phyloP scores from a whole-genome alignment of 1,284 basidiomycete genomes.

The Moesziomyces parantarcticus region DNA sequence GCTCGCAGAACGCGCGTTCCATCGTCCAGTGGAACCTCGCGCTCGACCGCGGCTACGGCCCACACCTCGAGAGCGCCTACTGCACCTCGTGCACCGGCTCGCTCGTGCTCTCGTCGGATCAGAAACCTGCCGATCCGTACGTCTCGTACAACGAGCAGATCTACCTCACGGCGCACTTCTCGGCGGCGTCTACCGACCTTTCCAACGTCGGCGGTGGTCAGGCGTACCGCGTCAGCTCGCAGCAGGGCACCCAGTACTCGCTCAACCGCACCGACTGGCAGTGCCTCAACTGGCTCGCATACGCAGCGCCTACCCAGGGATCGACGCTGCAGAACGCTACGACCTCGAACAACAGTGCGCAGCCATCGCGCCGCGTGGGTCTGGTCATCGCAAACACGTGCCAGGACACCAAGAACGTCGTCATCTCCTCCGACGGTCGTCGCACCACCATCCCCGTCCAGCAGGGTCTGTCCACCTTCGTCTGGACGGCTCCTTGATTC shows the following conservation, averaged over 20 bases:
- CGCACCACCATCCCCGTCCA: constrained; percentile 18
- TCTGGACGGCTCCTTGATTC: constrained; percentile 48
- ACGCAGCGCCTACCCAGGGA: constrained; percentile 35
- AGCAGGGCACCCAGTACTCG: constrained; percentile 16
- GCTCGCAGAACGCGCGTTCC: constrained; percentile 15
- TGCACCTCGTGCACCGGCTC: constrained; percentile 48
- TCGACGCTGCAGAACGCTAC: constrained; percentile 9
- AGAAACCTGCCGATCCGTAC: constrained; percentile 33
- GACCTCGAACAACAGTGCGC: constrained; percentile 9
- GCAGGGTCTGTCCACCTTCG: constrained; percentile 44
- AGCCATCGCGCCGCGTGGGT: constrained; percentile 22
- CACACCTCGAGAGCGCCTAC: constrained; percentile 34
- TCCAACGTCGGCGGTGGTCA: constrained; percentile 44
- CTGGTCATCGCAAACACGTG: constrained; percentile 49
- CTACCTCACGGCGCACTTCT: constrained; percentile 43
- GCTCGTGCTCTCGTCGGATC: constrained; percentile 26
- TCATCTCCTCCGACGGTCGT: constrained; percentile 38
- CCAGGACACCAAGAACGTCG: constrained; percentile 24
- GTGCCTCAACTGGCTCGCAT: constrained; percentile 42
- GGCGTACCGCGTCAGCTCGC: constrained; percentile 19
- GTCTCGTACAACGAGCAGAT: constrained; percentile 44
- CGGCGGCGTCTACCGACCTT: constrained; percentile 42
- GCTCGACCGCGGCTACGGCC: constrained; percentile 42
- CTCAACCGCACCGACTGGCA: constrained; percentile 12
- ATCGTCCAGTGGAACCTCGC: constrained; percentile 57